These are phyloP conservation scores for Aureobasidium lini DNA, from an alignment of 2,329 filamentous ascomycete species.

Conservation along the genomic window DNA sequence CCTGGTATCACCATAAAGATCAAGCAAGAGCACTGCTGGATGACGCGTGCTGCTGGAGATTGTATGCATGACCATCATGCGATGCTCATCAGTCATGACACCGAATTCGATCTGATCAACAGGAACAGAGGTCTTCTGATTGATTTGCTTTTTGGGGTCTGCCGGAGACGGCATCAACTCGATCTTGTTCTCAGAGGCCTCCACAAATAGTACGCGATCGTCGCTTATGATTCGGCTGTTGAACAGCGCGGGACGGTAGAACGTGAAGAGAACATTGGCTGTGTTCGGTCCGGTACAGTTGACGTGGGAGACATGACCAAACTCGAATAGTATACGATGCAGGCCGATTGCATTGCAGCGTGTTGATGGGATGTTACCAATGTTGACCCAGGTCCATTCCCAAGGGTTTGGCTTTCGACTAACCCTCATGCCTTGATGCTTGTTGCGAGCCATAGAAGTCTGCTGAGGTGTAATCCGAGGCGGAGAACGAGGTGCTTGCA, in stretches of 20 bases:
- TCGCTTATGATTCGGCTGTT: not conserved
- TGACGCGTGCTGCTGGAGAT: slow-evolving; percentile 17
- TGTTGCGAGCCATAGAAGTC: too few species aligned
- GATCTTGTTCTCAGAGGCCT: not conserved
- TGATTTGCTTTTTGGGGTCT: slow-evolving; percentile 4
- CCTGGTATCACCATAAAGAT: not conserved
- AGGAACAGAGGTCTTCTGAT: slow-evolving; percentile 18
- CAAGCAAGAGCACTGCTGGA: slow-evolving; percentile 11
- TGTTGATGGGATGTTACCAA: not conserved
- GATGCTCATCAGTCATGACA: slow-evolving; percentile 44
- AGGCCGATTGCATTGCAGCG: not conserved
- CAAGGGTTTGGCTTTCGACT: not conserved
- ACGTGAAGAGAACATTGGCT: not conserved
- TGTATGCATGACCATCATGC: slow-evolving; percentile 54
- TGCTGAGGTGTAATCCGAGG: not conserved
- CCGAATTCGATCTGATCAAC: slow-evolving; percentile 52
- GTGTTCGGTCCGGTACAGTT: not conserved
- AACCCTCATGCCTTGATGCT: not conserved
- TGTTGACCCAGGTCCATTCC: not conserved
- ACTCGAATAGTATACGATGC: not conserved
- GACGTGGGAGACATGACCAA: not conserved
- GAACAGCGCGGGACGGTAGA: not conserved
- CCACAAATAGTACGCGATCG: too few species aligned
- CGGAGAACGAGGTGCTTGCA: not conserved
- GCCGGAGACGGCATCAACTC: not conserved